Base-by-base conservation (phyloP, 192 early-diverging fungal genomes). In the Kappamyces sp. region DNA sequence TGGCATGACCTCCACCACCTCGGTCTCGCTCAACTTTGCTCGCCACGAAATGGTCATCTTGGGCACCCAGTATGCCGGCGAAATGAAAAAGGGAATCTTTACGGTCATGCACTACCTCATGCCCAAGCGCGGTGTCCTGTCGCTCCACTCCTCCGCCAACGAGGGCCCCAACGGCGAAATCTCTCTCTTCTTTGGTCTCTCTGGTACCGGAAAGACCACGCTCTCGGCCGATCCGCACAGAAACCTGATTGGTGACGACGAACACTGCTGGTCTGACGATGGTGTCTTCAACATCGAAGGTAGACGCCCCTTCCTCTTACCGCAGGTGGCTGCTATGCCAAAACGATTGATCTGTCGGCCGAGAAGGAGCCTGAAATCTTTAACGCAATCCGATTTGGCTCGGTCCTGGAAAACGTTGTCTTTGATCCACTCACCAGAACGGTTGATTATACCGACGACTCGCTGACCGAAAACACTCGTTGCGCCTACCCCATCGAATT, bases 291-390 rank as follows among this genome's bases (percentile, higher is more conserved):
- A 98, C 80, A 94, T 98, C 60, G 95, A 98, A 78, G 95, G 23
- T 23, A 23, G 23, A 23, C 23, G 23, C 23, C 23, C 23, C 23
- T 23, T 23, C 23, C 23, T 23, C 23, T 23, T 23, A 23, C 23
- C 23, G 23, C 23, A 23, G 23, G 95, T 60, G 95, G 95, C 37
- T 98, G 95, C 80, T 98, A 98, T 68, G 95, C 95, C 63, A 98
- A 98, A 79, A 87, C 86, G 65, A 91, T 98, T 63, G 91, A 94
- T 63, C 78, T 98, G 41, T 93, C 91, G 7, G 86, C 86, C 42
- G 92, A 91, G 66, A 98, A 96, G 84, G 95, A 98, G 69, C 95
- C 95, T 58, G 95, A 96, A 74, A 98, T 98, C 77, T 98, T 90
- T 76, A 84, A 86, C 59, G 95, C 95, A 43, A 96, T 98, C 69